Conservation (phyloP, 768 basidiomycete species). For the Leucosporidium yakuticum region DNA sequence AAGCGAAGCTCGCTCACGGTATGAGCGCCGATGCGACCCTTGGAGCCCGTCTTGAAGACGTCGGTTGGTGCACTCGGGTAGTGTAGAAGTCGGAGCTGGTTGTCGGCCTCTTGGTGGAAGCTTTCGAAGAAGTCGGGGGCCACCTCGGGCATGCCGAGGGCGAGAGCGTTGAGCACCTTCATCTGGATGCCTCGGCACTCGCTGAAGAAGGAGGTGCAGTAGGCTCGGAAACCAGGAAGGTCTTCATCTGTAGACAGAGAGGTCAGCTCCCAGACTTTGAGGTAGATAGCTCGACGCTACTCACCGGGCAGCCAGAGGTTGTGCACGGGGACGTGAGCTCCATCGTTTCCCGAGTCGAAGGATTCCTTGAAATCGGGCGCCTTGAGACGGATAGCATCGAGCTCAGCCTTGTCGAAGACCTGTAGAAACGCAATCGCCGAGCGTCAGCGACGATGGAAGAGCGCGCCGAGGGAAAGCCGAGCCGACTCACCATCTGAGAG, state of each 20-base stretch:
- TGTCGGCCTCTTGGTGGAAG: conserved; percentile 33
- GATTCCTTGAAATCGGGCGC: conserved; percentile 30
- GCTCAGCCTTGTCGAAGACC: conserved; percentile 11
- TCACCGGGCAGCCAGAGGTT: conserved; percentile 19
- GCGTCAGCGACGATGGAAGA: too few relatives aligned
- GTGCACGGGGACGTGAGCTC: conserved; percentile 3
- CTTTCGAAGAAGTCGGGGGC: conserved; percentile 35
- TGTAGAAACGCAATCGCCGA: too few relatives aligned
- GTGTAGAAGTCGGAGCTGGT: conserved; percentile 55
- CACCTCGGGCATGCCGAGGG: conserved; percentile 37
- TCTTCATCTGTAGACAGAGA: background rate
- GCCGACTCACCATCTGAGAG: conserved; percentile 17
- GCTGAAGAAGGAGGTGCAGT: conserved; percentile 4
- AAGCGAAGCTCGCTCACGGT: conserved; percentile 46
- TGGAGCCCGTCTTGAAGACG: too few relatives aligned
- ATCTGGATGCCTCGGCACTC: conserved; percentile 2
- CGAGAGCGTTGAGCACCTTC: conserved; percentile 31
- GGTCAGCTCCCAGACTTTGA: background rate
- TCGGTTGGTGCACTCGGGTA: conserved; percentile 49
- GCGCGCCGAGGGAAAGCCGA: too few relatives aligned
- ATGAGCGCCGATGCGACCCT: too few relatives aligned
- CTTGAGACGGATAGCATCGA: conserved; percentile 29
- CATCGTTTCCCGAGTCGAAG: conserved; percentile 25
- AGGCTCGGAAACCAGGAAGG: conserved; percentile 20
- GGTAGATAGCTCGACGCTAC: background rate